Percentiles rank a stretch among this genome's conserved stretches.
phyloP scores from a whole-genome alignment of 495 filamentous ascomycete genomes.

The Penicillium herquei region DNA sequence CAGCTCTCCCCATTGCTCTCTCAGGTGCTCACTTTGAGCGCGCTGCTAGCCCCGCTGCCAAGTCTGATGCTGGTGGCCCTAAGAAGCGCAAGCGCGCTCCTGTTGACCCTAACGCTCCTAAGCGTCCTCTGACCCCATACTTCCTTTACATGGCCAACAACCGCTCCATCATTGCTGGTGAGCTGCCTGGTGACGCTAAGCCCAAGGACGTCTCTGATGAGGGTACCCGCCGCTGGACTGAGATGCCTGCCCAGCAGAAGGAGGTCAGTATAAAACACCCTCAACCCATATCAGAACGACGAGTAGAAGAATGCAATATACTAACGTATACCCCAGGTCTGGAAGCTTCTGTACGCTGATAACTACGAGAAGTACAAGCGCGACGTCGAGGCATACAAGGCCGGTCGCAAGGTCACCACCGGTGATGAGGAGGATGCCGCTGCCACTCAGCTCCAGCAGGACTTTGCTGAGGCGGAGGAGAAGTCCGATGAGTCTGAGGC shows the following conservation, averaged over 20 bases:
- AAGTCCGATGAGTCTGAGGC: conserved; percentile 40
- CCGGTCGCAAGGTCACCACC: conserved; percentile 23
- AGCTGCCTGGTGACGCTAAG: conserved; percentile 66
- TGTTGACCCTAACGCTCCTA: conserved; percentile 91
- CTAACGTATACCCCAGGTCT: conserved; percentile 48
- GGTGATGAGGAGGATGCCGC: conserved; percentile 55
- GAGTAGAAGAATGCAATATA: not conserved
- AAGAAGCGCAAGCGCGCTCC: conserved; percentile 80
- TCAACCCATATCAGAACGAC: not conserved
- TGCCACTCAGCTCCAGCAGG: conserved; percentile 54
- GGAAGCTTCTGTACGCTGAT: conserved; percentile 71
- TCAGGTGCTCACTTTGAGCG: conserved; percentile 38
- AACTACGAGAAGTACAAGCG: conserved; percentile 74
- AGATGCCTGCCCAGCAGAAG: conserved; percentile 71
- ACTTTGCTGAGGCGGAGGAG: conserved; percentile 50
- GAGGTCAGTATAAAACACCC: conserved; percentile 52
- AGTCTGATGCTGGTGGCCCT: conserved; percentile 57
- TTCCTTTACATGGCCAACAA: conserved; percentile 90
- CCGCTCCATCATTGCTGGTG: conserved; percentile 69
- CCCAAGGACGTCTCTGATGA: conserved; percentile 81
- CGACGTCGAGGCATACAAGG: conserved; percentile 72
- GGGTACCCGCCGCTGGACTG: conserved; percentile 76
- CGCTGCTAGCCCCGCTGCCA: conserved; percentile 36
- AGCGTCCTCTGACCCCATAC: conserved; percentile 88
- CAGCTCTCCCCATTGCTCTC: conserved; percentile 49